A percentile compares a stretch with the other conserved stretches of the same genome.
Conservation (phyloP, 352 stramenopile genomes). For the Pythium pectinolyticum region DNA sequence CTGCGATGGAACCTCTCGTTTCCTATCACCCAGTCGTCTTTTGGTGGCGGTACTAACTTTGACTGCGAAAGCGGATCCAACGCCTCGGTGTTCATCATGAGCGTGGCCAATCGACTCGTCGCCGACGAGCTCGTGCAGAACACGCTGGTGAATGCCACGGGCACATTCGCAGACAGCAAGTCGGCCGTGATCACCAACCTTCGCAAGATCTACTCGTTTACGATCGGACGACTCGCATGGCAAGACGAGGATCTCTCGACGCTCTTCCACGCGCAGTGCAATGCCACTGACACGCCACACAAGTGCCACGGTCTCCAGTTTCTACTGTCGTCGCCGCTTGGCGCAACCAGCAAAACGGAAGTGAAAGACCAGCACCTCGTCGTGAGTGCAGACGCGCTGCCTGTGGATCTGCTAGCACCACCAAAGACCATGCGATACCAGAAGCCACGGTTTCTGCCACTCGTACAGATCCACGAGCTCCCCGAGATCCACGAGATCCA, state of each 20-base stretch:
- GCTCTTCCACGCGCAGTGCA: slow-evolving; percentile 18
- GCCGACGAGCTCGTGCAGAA: slow-evolving; percentile 7
- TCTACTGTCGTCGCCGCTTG: not conserved
- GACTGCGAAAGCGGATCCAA: not conserved
- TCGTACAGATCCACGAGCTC: not conserved
- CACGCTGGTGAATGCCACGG: not conserved
- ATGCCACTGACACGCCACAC: not conserved
- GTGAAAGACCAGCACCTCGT: not conserved
- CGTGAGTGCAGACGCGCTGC: slow-evolving; percentile 1
- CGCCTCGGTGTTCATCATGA: slow-evolving; percentile 5
- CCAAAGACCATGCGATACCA: not conserved
- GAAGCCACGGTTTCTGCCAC: not conserved
- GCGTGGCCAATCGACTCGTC: slow-evolving; percentile 11
- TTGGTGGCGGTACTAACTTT: not conserved
- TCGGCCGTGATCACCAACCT: slow-evolving; percentile 16
- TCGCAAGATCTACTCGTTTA: slow-evolving; percentile 31
- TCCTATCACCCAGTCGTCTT: too few species aligned
- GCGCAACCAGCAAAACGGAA: not conserved
- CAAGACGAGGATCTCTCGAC: slow-evolving; percentile 10
- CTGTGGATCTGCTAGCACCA: not conserved
- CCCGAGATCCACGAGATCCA: not conserved
- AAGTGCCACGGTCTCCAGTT: slow-evolving; percentile 1
- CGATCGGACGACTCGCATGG: slow-evolving; percentile 25
- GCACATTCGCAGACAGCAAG: too few species aligned
- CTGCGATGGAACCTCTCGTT: too few species aligned